phyloP scores from a whole-genome alignment of 2,329 filamentous ascomycete genomes.

The Myriosclerotinia duriaeana region DNA sequence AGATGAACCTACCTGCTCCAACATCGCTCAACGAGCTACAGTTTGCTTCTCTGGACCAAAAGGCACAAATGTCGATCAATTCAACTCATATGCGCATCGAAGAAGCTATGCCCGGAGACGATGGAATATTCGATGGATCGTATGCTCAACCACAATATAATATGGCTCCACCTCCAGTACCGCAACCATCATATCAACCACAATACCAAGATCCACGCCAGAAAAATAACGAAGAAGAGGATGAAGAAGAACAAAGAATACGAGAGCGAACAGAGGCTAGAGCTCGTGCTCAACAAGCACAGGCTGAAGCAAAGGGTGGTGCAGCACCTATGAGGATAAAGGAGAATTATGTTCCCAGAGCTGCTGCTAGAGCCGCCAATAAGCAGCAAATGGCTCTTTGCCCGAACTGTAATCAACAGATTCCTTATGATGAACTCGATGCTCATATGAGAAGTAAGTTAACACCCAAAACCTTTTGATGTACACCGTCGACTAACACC shows the following conservation, averaged over 20 bases:
- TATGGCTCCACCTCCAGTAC: conserved; percentile 44
- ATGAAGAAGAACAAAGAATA: conserved; percentile 61
- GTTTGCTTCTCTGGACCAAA: conserved; percentile 91
- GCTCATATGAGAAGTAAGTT: conserved; percentile 82
- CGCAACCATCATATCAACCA: conserved; percentile 41
- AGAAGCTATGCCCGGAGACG: conserved; percentile 86
- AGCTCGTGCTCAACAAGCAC: conserved; percentile 69
- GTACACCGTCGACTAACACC: conserved; percentile 27
- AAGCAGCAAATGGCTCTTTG: conserved; percentile 71
- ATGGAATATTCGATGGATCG: conserved; percentile 58
- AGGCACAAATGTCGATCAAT: conserved; percentile 83
- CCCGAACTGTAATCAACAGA: conserved; percentile 89
- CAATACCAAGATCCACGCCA: conserved; percentile 37
- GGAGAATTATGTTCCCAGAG: conserved; percentile 86
- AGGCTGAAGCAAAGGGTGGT: conserved; percentile 71
- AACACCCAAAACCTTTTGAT: neutral
- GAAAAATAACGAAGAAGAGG: conserved; percentile 48
- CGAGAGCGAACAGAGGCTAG: conserved; percentile 61
- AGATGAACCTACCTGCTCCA: conserved; percentile 81
- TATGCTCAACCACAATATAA: conserved; percentile 45
- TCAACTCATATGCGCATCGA: conserved; percentile 79
- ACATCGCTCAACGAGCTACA: conserved; percentile 89
- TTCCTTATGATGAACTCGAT: conserved; percentile 82
- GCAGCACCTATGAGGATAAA: conserved; percentile 81
- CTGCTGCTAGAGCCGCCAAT: conserved; percentile 69